phyloP scores from a whole-genome alignment of 1,284 basidiomycete species.

The Thelephora terrestris region DNA sequence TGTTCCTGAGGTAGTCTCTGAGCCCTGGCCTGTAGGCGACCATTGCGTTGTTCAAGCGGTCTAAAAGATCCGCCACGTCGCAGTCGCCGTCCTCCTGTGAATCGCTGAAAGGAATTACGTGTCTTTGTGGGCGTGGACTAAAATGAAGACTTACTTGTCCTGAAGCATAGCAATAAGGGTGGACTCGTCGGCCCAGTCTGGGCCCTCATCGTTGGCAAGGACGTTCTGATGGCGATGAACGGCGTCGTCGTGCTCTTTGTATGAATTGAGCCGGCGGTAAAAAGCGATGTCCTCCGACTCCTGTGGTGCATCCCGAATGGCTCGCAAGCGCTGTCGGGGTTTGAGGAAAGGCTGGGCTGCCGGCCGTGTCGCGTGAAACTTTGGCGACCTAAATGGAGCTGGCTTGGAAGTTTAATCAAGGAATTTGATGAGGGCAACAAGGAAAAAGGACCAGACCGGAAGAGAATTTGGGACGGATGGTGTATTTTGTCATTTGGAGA shows the following conservation, averaged over 20 bases:
- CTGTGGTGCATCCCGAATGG: constrained; percentile 14
- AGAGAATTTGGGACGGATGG: constrained; percentile 2
- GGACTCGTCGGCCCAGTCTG: constrained; percentile 46
- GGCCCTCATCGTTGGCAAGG: constrained; percentile 23
- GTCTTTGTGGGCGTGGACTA: not conserved
- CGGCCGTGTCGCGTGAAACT: not conserved
- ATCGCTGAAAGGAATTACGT: constrained; percentile 10
- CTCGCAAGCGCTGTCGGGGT: constrained; percentile 9
- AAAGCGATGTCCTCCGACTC: constrained; percentile 7
- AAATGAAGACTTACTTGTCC: constrained; percentile 26
- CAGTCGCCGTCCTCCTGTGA: constrained; percentile 21
- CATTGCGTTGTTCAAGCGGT: constrained; percentile 29
- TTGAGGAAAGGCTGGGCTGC: not conserved
- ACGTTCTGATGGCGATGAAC: constrained; percentile 9
- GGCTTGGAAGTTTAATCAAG: not conserved
- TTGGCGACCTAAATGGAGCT: not conserved
- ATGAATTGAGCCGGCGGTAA: constrained; percentile 11
- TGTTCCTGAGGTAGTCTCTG: not conserved
- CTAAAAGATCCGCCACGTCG: constrained; percentile 35
- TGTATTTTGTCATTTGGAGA: constrained; percentile 1
- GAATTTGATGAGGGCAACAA: not conserved
- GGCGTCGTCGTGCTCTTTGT: constrained; percentile 9
- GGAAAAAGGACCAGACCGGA: not conserved
- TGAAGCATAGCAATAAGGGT: constrained; percentile 45
- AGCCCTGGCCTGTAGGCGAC: not conserved